Conservation (phyloP, 2,329 filamentous ascomycete genomes). For the Aspergillus sp. region DNA sequence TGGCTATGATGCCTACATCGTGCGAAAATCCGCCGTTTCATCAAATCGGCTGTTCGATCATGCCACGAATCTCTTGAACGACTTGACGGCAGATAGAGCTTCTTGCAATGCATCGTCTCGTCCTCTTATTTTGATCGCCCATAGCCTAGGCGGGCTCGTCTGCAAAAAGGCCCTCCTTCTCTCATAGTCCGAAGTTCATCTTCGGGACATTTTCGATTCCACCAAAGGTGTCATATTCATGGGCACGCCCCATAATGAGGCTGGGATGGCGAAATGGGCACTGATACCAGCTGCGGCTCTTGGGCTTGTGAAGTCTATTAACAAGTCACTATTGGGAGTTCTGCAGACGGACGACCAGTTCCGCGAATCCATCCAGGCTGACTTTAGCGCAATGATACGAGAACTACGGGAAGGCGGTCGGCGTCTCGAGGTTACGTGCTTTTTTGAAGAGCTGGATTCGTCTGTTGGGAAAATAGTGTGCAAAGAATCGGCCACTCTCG, state of each 20-base stretch:
- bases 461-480: too few species aligned
- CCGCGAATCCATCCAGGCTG: too few species aligned
- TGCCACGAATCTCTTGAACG: slow-evolving; percentile 28
- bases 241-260: slow-evolving; percentile 29
- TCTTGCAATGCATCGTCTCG: slow-evolving; percentile 12
- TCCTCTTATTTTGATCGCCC: slow-evolving; percentile 17
- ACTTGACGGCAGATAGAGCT: slow-evolving; percentile 12
- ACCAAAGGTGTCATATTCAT: slow-evolving; percentile 28
- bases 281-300: slow-evolving; percentile 16
- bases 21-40: background rate
- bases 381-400: too few species aligned
- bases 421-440: too few species aligned
- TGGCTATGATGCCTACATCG: slow-evolving; percentile 10
- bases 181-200: slow-evolving; percentile 22
- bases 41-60: slow-evolving; percentile 10
- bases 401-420: too few species aligned
- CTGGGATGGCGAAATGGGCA: slow-evolving; percentile 26
- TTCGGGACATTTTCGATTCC: slow-evolving; percentile 19
- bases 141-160: slow-evolving; percentile 22
- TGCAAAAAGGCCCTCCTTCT: slow-evolving; percentile 29
- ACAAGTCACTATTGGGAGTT: slow-evolving; percentile 1
- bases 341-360: slow-evolving; percentile 2
- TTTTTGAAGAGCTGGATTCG: too few species aligned
- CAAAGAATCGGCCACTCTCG: too few species aligned
- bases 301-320: slow-evolving; percentile 7